Evolutionary conservation across 805 yeast genomes (phyloP).

Genomic region (Ogataea kodamae): DNA sequence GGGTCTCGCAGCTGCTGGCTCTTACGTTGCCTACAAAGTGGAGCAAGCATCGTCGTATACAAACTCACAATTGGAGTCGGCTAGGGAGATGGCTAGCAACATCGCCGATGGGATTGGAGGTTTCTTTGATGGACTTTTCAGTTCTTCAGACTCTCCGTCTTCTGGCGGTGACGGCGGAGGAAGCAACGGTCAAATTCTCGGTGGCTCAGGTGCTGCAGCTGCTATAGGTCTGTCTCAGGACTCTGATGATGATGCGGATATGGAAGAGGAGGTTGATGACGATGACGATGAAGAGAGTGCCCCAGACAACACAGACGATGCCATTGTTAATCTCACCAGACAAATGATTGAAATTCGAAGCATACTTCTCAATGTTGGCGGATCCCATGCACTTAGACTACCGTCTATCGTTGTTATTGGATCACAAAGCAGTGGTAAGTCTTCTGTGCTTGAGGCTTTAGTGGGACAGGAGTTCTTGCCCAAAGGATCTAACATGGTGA

Average conservation of each 20-base stretch:
- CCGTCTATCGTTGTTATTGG: slow-evolving; percentile 98
- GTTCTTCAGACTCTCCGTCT: slow-evolving; percentile 26
- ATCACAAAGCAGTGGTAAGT: slow-evolving; percentile 95
- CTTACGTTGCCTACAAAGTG: slow-evolving; percentile 87
- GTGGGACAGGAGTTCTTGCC: slow-evolving; percentile 99
- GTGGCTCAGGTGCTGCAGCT: slow-evolving; percentile 59
- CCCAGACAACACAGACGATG: slow-evolving; percentile 56
- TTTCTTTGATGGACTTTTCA: slow-evolving; percentile 28
- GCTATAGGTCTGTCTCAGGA: slow-evolving; percentile 36
- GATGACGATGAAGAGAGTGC: slow-evolving; percentile 41
- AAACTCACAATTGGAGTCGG: slow-evolving; percentile 56
- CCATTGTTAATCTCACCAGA: slow-evolving; percentile 83
- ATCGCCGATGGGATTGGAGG: slow-evolving; percentile 43
- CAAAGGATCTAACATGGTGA: slow-evolving; percentile 97
- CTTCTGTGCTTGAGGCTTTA: slow-evolving; percentile 91
- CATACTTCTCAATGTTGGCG: slow-evolving; percentile 69
- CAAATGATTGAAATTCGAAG: slow-evolving; percentile 96
- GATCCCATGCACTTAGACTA: slow-evolving; percentile 68
- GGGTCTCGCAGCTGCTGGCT: slow-evolving; percentile 90
- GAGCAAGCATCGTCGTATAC: slow-evolving; percentile 80
- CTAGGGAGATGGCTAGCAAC: slow-evolving; percentile 60
- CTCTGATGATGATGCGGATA: slow-evolving; percentile 29
- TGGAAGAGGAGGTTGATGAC: slow-evolving; percentile 34
- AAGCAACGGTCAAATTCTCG: slow-evolving; percentile 37
- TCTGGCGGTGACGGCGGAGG: slow-evolving; percentile 32